Conservation (phyloP, 805 yeast species). For the Kodamaea kaohsiungensis region DNA sequence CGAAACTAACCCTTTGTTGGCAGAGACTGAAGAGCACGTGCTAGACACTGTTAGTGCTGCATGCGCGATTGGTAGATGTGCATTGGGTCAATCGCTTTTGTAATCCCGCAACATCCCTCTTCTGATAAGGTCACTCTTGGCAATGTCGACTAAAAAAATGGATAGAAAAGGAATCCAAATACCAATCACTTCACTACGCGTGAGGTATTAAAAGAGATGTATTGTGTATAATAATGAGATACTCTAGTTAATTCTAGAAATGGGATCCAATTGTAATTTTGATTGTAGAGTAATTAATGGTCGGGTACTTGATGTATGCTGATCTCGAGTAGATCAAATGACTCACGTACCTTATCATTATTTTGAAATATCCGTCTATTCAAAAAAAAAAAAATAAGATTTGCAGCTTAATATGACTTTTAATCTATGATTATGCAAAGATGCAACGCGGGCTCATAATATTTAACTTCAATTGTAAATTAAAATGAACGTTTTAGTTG, state of each 20-base stretch:
- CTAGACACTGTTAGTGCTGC: constrained; percentile 88
- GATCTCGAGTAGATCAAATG: too few species aligned
- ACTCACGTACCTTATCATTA: neutral
- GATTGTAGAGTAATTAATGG: too few species aligned
- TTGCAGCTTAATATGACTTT: neutral
- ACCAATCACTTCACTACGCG: too few species aligned
- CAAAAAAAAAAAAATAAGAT: too few species aligned
- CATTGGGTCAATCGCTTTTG: constrained; percentile 86
- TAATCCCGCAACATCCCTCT: constrained; percentile 27
- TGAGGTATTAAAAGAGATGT: neutral
- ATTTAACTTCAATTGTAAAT: neutral
- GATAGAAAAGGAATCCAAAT: neutral
- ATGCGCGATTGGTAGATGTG: constrained; percentile 88
- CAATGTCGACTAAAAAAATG: neutral
- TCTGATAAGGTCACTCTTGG: neutral
- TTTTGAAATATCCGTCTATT: neutral
- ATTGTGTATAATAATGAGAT: neutral
- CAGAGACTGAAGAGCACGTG: constrained; percentile 71
- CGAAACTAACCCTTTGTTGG: constrained; percentile 90
- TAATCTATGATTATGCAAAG: neutral
- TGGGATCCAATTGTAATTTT: too few species aligned
- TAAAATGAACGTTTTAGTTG: too few species aligned
- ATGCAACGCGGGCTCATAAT: neutral
- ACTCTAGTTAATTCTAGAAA: too few species aligned
- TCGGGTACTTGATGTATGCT: too few species aligned